Conservation (phyloP, 306 rosid species). For the Lithocarpus polystachyus region DNA sequence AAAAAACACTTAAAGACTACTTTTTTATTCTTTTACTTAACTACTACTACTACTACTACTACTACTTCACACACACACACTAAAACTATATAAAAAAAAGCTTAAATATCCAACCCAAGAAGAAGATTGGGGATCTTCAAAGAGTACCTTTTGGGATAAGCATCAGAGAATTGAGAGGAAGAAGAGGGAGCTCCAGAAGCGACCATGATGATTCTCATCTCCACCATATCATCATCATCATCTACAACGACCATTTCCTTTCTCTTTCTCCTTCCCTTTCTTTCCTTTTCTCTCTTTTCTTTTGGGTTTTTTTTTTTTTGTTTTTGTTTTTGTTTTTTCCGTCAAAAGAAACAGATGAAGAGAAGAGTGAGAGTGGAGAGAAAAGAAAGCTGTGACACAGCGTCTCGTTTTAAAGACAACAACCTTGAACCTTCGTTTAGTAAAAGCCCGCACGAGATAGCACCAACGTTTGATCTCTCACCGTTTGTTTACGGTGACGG, state of each 20-base stretch:
- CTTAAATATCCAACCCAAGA: constrained; percentile 14
- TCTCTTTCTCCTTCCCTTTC: constrained; percentile 5
- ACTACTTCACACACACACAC: neutral
- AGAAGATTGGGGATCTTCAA: constrained; percentile 42
- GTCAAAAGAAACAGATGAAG: neutral
- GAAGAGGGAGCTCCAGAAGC: constrained; percentile 56
- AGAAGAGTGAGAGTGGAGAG: constrained; percentile 26
- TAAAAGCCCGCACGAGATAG: constrained; percentile 55
- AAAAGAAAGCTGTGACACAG: neutral
- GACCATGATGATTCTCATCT: constrained; percentile 52
- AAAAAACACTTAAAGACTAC: neutral
- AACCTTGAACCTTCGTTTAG: constrained; percentile 5
- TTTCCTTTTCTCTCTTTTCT: neutral
- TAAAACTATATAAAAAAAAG: neutral
- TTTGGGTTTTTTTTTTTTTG: neutral
- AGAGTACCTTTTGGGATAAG: constrained; percentile 74
- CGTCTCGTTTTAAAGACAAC: constrained; percentile 41
- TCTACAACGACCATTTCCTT: constrained; percentile 46
- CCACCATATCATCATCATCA: constrained; percentile 63
- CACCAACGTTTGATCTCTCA: constrained; percentile 23
- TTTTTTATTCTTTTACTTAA: neutral
- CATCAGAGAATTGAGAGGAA: constrained; percentile 58
- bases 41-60: neutral
- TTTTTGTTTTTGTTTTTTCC: neutral
- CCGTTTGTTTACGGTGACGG: constrained; percentile 59